Evolutionary conservation across 2,329 filamentous ascomycete genomes (phyloP), one percentile per base, ranked within the genome.

Genomic region (Grosmannia huntii): DNA sequence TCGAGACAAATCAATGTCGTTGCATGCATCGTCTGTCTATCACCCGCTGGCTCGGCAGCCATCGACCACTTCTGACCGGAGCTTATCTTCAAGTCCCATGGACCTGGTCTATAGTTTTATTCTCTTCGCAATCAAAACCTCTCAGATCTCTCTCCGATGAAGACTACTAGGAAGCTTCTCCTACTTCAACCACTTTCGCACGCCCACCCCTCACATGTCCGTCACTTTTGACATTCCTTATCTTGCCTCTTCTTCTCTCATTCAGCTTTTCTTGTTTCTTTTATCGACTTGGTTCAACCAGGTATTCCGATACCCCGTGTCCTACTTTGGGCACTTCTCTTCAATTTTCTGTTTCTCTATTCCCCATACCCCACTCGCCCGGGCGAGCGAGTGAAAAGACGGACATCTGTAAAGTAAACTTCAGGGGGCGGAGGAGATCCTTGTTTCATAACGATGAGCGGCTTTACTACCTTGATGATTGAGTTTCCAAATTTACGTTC

Each of bases 291-390:
- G 48, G 9, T 41, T 21, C 41, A 50, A 31, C 36, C 55, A 49
- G 52, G 41, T 54, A 51, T 60, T 58, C 57, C 59, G 59, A 60
- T 60, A 60, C 59, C 59, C 59, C 44, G 27, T 59, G n/a, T 36
- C 23, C 14, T 14, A 36, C 49, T 55, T 23, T n/a, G 53, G 36
- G 23, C 27, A 50, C 9, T n/a, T 44, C 41, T 44, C 41, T 44
- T 44, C 41, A 44, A 4, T 9, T 44, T 44, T 28, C 21, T 11
- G 46, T 41, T 59, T 3, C 38, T 46, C 16, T 51, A 25, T 51
- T 52, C 11, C 31, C 33, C 31, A 23, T 10, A 25, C 6, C n/a
- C n/a, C 48, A 58, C 51, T 58, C 59, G 56, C 54, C 59, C 57
- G 27, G 56, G 56, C 56, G 58, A 51, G 56, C 56, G 59, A 58